A percentile compares a stretch with the other conserved stretches of the same genome.
Evolutionary conservation across 345 rosid species (phyloP).

Genomic region (Psidium guajava): DNA sequence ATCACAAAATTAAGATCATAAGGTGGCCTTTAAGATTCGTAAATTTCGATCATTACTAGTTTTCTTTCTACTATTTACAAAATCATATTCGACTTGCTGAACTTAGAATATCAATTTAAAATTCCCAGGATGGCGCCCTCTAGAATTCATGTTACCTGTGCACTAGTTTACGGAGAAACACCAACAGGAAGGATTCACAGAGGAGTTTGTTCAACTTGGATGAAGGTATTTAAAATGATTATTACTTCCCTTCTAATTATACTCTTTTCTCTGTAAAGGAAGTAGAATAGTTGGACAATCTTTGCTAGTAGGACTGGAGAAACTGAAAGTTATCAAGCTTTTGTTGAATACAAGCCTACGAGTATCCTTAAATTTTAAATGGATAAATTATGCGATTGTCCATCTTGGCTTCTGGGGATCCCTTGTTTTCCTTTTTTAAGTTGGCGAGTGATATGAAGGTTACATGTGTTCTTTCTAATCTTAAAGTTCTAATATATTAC

Average conservation of each 20-base stretch:
- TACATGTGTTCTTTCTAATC: neutral
- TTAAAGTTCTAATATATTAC: neutral
- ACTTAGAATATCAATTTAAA: neutral
- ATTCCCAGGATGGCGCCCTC: constrained; percentile 46
- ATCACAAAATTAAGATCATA: neutral
- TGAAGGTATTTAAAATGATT: constrained; percentile 40
- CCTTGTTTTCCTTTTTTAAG: neutral
- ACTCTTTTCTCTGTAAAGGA: neutral
- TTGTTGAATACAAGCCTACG: neutral
- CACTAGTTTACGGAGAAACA: constrained; percentile 75
- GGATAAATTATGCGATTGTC: neutral
- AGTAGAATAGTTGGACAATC: neutral
- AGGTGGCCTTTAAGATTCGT: neutral
- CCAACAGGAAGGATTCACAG: constrained; percentile 79
- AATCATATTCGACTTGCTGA: neutral
- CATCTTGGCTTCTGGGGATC: neutral
- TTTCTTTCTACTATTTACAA: neutral
- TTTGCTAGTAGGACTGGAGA: neutral
- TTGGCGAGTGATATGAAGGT: neutral
- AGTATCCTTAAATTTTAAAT: neutral
- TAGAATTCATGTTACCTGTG: constrained; percentile 89
- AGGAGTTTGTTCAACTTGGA: constrained; percentile 98
- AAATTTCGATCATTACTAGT: neutral
- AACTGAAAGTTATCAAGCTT: neutral
- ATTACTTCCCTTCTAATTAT: neutral